Base-by-base conservation (phyloP, 2,329 filamentous ascomycete genomes). In the Sclerotinia minor region DNA sequence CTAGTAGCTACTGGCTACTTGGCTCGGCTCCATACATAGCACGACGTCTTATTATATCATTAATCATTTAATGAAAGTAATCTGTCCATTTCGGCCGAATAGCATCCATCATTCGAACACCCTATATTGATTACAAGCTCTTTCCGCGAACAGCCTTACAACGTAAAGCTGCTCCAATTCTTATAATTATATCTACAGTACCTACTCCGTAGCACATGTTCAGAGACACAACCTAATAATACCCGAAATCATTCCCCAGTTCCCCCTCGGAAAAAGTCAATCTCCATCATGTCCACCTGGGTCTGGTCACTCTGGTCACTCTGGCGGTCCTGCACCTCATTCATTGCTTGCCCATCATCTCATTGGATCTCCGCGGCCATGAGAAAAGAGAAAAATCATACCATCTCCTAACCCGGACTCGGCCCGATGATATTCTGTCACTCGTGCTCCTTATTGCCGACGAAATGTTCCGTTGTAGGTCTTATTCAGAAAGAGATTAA, bases 141-240 rank as follows among this genome's bases (percentile, higher is more conserved):
- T 49, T 32, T 21, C 26, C 21, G 24, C 11, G n/a, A 7, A 41
- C 44, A 66, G 44, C 44, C 64, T 47, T 66, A 24, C 29, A 50
- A 29, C 41, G 49, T 41, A 35, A 35, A 9, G 35, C 8, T 35
- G 7, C 9, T 35, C 8, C 9, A 35, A 35, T 35, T 5, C 29
- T 29, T 29, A 29, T 29, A 29, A 29, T 29, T 29, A 29, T n/a
- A 29, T 29, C n/a, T 29, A 29, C 29, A 29, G 2, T 5, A 29
- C 4, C 6, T 35, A 35, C 35, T 35, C 6, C 35, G 7, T 35
- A 38, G 29, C 13, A 38, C 11, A 15, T 15, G 13, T 59, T 52
- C 53, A 45, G 64, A 60, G 44, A 66, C 52, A 60, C 41, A 60
- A 52, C 54, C 35, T 60, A 52, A 60, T 60, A 66, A 59, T 41